Base-by-base conservation (phyloP, 169 alveolate species). In the Theileria orientalis region DNA sequence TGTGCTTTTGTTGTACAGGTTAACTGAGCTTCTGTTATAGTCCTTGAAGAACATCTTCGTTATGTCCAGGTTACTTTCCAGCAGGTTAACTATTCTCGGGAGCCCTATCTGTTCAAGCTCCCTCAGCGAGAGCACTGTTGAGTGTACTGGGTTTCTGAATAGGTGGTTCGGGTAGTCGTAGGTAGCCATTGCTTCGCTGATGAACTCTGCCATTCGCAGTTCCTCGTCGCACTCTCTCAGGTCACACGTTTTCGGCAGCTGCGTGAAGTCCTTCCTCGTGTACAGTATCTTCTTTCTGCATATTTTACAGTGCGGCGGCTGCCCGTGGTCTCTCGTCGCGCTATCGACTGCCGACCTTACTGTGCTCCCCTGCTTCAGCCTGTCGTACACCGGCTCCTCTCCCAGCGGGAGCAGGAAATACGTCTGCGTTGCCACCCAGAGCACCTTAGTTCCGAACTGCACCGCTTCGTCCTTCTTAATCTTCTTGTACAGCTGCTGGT, bases 31-130 rank as follows among this genome's bases (percentile, higher is more conserved):
- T 14, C 61, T 29, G 1, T 30, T 3, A 23, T 27, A 35, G 0
- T 51, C 23, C 16, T 66, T 52, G 37, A 74, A 41, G 19, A 74
- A 37, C 42, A 74, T 21, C 47, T 37, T 33, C 37, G 69, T 37
- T 27, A 74, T 74, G 59, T 74, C 83, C 44, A 74, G 2, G 76
- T 74, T 74, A 19, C 32, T 13, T 29, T 46, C 69, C 13, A 74
- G 54, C 69, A 74, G 25, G 21, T 42, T n/a, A 32, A 14, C 13
- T 44, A 74, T 47, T 25, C 32, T 33, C 14, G 11, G 6, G 63
- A 56, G 37, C 2, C 37, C 47, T 11, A 62, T 16, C 2, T 74
- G 52, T 42, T 63, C 83, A 0, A 74, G 11, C 9, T 74, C 75
- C 13, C 69, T 23, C 75, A 74, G 8, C 9, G 74, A 23, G 25